Conservation (phyloP, 192 early-diverging fungal species). For the Coemansia asiatica region DNA sequence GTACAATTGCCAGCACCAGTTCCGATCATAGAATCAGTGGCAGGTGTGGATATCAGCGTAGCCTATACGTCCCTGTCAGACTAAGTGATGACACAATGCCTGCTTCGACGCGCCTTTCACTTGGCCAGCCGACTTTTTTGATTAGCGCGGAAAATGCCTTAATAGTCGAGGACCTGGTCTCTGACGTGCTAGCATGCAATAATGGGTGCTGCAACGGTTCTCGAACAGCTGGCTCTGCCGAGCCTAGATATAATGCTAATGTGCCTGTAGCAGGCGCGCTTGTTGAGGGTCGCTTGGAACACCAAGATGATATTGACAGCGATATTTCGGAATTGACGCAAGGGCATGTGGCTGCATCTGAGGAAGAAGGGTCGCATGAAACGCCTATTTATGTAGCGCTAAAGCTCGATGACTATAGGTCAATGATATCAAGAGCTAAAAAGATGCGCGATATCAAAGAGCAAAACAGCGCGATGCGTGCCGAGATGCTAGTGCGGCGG, state of each 20-base stretch:
- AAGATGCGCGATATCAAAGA: constrained; percentile 8
- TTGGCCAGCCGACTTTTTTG: background rate
- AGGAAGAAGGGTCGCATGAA: background rate
- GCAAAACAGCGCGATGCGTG: constrained; percentile 18
- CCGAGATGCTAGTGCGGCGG: constrained; percentile 30
- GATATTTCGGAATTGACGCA: background rate
- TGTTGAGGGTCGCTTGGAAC: background rate
- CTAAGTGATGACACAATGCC: background rate
- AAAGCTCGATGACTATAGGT: background rate
- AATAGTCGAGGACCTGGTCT: background rate
- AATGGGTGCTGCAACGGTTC: background rate
- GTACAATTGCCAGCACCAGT: background rate
- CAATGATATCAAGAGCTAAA: background rate
- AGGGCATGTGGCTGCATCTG: background rate
- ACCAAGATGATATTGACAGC: background rate
- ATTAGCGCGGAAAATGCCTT: background rate
- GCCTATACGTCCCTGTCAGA: background rate
- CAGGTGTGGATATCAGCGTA: background rate
- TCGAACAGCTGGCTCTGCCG: background rate
- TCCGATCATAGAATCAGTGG: background rate
- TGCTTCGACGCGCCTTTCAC: background rate
- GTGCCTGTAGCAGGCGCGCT: background rate
- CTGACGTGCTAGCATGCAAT: background rate
- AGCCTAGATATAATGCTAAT: background rate
- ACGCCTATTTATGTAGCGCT: background rate